Percentiles rank a stretch among this genome's conserved stretches.
phyloP scores from a whole-genome alignment of 768 basidiomycete genomes.

The Boletus subparvulus region DNA sequence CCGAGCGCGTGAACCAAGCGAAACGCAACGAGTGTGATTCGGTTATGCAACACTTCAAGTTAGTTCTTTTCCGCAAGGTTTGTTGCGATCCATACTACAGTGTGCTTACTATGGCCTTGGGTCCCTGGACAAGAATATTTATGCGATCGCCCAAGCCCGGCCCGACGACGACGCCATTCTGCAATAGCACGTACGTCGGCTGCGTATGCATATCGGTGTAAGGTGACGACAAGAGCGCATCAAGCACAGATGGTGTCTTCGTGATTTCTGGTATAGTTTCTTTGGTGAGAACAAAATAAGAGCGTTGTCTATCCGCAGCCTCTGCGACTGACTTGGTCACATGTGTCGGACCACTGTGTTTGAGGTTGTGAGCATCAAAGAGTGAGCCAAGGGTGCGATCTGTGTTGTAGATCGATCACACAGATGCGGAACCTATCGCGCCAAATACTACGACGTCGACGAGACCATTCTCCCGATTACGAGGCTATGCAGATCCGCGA shows the following conservation, averaged over 20 bases:
- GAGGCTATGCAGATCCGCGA: too few relatives aligned
- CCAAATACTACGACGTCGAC: conserved; percentile 56
- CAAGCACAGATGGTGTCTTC: conserved; percentile 55
- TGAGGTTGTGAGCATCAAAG: conserved; percentile 44
- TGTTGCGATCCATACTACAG: conserved; percentile 54
- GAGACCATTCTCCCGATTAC: conserved; percentile 45
- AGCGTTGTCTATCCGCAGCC: conserved; percentile 60
- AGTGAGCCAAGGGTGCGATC: background rate
- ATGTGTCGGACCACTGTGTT: conserved; percentile 42
- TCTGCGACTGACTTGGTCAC: conserved; percentile 59
- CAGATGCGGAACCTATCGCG: conserved; percentile 61
- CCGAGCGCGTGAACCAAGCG: background rate
- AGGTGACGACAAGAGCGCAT: conserved; percentile 49
- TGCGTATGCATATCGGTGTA: conserved; percentile 48
- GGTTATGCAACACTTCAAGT: conserved; percentile 39
- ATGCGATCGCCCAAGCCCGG: conserved; percentile 34
- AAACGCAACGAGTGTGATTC: background rate
- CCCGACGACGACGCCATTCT: too few relatives aligned
- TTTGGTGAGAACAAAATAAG: conserved; percentile 65
- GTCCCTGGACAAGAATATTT: conserved; percentile 41
- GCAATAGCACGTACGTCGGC: conserved; percentile 57
- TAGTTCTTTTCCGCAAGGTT: conserved; percentile 45
- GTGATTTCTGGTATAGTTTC: conserved; percentile 70
- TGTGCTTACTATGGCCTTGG: conserved; percentile 38
- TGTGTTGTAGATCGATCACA: conserved; percentile 20